Conservation (phyloP, 306 rosid species). For the Pterocarpus macrocarpus region DNA sequence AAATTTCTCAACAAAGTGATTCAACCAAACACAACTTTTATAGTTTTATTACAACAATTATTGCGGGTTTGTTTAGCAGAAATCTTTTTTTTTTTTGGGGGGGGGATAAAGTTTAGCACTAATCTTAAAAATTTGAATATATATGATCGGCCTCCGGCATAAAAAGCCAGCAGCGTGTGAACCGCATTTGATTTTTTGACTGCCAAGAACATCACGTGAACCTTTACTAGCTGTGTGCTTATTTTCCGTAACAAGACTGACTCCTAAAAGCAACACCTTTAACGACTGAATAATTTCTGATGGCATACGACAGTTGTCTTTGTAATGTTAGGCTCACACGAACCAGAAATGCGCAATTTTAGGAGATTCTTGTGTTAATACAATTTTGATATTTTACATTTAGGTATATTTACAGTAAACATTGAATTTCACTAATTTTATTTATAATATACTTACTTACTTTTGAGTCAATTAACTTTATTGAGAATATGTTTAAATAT, state of each 20-base stretch:
- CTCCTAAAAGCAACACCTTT: neutral
- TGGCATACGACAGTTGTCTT: neutral
- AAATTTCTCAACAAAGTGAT: neutral
- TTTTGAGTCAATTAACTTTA: too few species aligned
- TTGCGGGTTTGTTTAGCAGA: neutral
- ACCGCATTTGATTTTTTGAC: neutral
- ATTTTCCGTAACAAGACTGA: neutral
- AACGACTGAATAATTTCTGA: neutral
- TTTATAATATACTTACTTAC: too few species aligned
- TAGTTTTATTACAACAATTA: neutral
- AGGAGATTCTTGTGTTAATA: too few species aligned
- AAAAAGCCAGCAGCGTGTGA: neutral
- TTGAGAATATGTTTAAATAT: too few species aligned
- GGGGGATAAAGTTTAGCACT: neutral
- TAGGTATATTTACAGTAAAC: too few species aligned
- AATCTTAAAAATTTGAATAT: neutral
- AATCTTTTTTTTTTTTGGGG: too few species aligned
- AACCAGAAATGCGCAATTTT: neutral
- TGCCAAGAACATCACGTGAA: constrained; percentile 52
- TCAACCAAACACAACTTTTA: neutral
- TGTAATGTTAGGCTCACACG: neutral
- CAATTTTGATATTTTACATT: neutral
- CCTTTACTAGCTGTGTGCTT: neutral
- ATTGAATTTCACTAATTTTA: too few species aligned
- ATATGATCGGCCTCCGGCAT: neutral